Evolutionary conservation across 768 basidiomycete species (phyloP).

Genomic region (Tephrocybe sp.): DNA sequence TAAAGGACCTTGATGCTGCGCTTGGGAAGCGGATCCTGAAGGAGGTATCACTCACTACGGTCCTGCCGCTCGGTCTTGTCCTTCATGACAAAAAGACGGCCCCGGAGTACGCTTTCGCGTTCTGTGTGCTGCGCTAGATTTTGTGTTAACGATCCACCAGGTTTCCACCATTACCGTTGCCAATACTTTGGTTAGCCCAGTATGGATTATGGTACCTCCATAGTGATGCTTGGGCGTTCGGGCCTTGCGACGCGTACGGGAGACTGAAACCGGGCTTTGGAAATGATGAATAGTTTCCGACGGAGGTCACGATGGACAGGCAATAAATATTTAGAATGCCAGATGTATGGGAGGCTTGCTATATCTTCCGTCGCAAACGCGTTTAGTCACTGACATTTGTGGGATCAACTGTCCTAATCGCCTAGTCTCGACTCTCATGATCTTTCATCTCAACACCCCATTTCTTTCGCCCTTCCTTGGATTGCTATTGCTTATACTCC

Average conservation of each 20-base stretch:
- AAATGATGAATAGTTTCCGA: not conserved
- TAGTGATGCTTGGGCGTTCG: conserved; percentile 29
- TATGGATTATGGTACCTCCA: conserved; percentile 25
- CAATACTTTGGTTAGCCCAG: conserved; percentile 21
- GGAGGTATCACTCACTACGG: conserved; percentile 20
- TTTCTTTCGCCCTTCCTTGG: no score
- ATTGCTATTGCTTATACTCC: no score
- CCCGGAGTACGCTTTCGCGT: conserved; percentile 16
- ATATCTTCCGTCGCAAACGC: no score
- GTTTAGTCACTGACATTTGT: no score
- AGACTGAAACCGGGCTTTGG: conserved; percentile 10
- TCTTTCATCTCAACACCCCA: no score
- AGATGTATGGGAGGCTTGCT: no score
- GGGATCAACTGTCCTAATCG: no score
- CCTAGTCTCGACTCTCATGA: no score
- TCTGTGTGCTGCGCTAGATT: not conserved
- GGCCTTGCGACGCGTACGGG: conserved; percentile 26
- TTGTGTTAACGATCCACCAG: conserved; percentile 11
- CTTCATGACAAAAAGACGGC: conserved; percentile 20
- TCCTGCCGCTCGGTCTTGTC: conserved; percentile 22
- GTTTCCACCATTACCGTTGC: conserved; percentile 27
- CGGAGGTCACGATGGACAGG: no score
- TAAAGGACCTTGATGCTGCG: conserved; percentile 21
- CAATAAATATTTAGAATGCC: no score
- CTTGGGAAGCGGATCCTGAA: conserved; percentile 21